Conservation (phyloP, 257 asterid species). For the Schizonepeta tenuifolia region DNA sequence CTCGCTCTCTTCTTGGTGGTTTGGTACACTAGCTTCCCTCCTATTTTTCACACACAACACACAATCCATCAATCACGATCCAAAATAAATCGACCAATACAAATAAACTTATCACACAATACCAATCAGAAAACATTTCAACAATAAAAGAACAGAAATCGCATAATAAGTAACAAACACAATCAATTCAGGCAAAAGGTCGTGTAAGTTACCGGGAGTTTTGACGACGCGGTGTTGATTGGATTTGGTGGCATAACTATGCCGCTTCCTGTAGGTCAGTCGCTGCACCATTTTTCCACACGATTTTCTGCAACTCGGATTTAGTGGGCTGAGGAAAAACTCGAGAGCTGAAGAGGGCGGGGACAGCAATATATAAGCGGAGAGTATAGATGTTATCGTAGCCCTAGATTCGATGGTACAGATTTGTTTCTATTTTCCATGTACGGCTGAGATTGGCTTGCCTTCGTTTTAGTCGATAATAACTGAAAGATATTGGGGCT, state of each 20-base stretch:
- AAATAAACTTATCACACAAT: background rate
- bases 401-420: constrained; percentile 2
- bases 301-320: background rate
- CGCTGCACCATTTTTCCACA: constrained; percentile 73
- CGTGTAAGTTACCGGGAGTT: constrained; percentile 64
- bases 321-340: constrained; percentile 31
- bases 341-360: background rate
- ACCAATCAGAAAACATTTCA: background rate
- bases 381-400: background rate
- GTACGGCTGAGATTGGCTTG: background rate
- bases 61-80: background rate
- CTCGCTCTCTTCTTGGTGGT: constrained; percentile 78
- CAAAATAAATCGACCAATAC: background rate
- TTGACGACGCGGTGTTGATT: constrained; percentile 81
- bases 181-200: background rate
- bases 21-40: constrained; percentile 81
- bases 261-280: constrained; percentile 68
- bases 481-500: background rate
- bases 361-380: background rate
- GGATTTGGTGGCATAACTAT: constrained; percentile 90
- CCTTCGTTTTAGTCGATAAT: background rate
- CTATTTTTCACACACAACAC: constrained; percentile 36
- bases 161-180: background rate
- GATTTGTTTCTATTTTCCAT: background rate
- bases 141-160: background rate